Base-by-base conservation (phyloP, 1,284 basidiomycete genomes). In the Ustilago curta region DNA sequence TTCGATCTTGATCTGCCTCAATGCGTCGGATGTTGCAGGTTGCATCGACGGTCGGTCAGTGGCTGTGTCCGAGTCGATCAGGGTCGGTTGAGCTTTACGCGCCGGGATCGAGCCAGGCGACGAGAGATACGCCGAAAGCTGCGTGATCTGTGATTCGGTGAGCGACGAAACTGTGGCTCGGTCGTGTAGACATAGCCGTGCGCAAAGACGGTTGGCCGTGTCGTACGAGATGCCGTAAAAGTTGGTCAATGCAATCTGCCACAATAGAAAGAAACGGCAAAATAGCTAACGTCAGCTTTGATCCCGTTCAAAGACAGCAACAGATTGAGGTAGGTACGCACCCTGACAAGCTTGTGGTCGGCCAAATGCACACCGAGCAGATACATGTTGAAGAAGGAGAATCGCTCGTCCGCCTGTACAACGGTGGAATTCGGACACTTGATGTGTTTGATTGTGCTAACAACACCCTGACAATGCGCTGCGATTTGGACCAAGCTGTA, bases 91-190 rank as follows among this genome's bases (percentile, higher is more conserved):
- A 12, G 91, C 75, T 88, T 88, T 57, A 87, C 89, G 44, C 88
- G 90, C 31, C 89, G 87, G 23, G 89, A 88, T 12, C 88, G 87
- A 16, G 27, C 89, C 86, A 0, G 94, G 94, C 0, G 93, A 93
- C 1, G 93, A 94, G 14, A 96, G 90, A 86, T 94, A 94, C 12
- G 94, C 92, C 11, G 93, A 91, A 18, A 96, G 88, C 39, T 90
- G 88, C 16, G 92, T 95, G 61, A 94, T 88, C 88, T 96, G 94
- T 29, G 89, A 87, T 27, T 93, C 90, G 12, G 91, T 90, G 27
- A 96, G 87, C 80, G 92, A 89, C 54, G 88, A 88, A 67, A 96
- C 89, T 84, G 90, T 90, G 85, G 91, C 91, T 59, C 88, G 88
- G 87, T 86, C 84, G 86, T 96, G 93, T 65, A 96, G 91, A 81